These are phyloP conservation scores for Linaria vulgaris DNA, from an alignment of 257 asterid genomes.

Conservation along the genomic window DNA sequence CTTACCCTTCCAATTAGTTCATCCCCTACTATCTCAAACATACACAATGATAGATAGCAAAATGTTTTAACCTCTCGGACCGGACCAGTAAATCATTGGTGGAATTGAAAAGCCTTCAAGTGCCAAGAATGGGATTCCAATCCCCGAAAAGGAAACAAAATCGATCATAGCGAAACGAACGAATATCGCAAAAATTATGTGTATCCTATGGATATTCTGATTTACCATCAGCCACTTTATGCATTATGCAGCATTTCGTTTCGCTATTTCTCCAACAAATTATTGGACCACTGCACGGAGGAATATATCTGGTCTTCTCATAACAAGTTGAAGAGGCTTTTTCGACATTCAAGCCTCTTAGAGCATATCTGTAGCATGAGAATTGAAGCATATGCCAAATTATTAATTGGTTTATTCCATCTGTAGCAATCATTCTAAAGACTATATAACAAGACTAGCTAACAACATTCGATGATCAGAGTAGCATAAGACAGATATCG, in stretches of 20 bases:
- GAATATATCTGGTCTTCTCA: conserved; percentile 23
- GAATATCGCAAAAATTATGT: too few relatives aligned
- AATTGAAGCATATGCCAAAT: conserved; percentile 33
- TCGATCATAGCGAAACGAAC: too few relatives aligned
- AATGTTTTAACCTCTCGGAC: too few relatives aligned
- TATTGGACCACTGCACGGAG: conserved; percentile 20
- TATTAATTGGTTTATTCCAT: conserved; percentile 34
- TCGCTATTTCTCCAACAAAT: conserved; percentile 1
- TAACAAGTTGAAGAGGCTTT: not conserved
- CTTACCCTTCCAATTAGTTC: too few relatives aligned
- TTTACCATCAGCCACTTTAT: too few relatives aligned
- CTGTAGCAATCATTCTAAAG: not conserved
- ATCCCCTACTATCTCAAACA: too few relatives aligned
- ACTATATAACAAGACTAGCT: conserved; percentile 5
- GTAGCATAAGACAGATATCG: too few relatives aligned
- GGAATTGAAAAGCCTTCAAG: not conserved
- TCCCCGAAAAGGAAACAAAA: not conserved
- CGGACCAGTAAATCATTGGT: too few relatives aligned
- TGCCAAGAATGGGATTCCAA: not conserved
- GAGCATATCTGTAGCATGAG: conserved; percentile 25
- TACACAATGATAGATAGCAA: too few relatives aligned
- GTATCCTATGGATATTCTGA: too few relatives aligned
- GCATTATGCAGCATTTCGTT: conserved; percentile 22
- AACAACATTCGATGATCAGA: not conserved
- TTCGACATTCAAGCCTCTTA: not conserved